A percentile compares a stretch with the other conserved stretches of the same genome.
These are phyloP conservation scores for Rhynchosporium secalis DNA, from an alignment of 2,329 filamentous ascomycete species.

Conservation along the genomic window DNA sequence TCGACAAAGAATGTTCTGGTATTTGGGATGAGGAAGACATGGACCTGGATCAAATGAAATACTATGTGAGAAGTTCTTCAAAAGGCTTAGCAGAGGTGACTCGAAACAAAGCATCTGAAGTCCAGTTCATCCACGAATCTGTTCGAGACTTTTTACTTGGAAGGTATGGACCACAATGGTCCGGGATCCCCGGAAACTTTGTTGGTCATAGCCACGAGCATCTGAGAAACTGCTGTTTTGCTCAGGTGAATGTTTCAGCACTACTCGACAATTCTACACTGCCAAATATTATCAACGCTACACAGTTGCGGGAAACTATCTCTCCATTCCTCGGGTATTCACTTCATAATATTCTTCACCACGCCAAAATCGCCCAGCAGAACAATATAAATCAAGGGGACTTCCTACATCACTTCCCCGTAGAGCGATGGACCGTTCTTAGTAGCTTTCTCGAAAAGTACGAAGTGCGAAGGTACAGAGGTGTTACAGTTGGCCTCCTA, in stretches of 20 bases:
- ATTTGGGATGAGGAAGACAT: conserved; percentile 34
- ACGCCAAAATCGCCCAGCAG: conserved; percentile 43
- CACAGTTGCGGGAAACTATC: conserved; percentile 30
- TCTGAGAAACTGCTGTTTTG: conserved; percentile 32
- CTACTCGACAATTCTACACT: conserved; percentile 12
- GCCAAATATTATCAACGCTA: conserved; percentile 17
- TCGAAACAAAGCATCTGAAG: conserved; percentile 34
- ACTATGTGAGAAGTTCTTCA: conserved; percentile 43
- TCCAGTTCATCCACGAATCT: conserved; percentile 46
- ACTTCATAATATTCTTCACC: conserved; percentile 43
- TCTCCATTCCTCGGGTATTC: conserved; percentile 52
- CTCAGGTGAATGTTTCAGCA: conserved; percentile 27
- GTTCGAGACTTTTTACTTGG: conserved; percentile 45
- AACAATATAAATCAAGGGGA: conserved; percentile 38
- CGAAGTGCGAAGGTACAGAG: conserved; percentile 34
- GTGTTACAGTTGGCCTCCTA: conserved; percentile 29
- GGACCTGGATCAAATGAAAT: conserved; percentile 38
- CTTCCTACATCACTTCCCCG: conserved; percentile 36
- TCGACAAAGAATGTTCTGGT: conserved; percentile 21
- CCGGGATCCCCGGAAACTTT: conserved; percentile 26
- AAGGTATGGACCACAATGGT: conserved; percentile 34
- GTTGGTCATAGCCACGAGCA: conserved; percentile 31
- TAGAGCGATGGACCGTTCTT: conserved; percentile 13
- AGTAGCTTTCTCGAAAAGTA: conserved; percentile 39
- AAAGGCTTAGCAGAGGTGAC: conserved; percentile 46